Conservation (phyloP, 495 filamentous ascomycete species). For the Aspergillus ellipticus region DNA sequence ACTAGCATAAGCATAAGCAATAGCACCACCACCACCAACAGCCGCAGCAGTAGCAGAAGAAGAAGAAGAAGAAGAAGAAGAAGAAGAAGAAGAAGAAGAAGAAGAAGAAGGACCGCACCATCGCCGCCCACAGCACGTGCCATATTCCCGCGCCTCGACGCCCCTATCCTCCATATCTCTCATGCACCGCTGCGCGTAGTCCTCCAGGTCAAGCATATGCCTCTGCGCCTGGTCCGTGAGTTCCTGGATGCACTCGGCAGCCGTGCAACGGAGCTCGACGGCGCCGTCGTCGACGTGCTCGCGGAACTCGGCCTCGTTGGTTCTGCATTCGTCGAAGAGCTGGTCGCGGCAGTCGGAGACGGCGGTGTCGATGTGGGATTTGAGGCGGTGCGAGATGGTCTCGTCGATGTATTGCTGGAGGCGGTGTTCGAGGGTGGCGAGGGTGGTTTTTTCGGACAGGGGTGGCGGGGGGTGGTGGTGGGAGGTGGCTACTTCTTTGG, state of each 20-base stretch:
- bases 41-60: too few species aligned
- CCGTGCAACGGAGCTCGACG: constrained; percentile 15
- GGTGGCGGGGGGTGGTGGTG: too few species aligned
- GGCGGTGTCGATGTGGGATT: constrained; percentile 12
- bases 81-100: too few species aligned
- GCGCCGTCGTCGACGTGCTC: constrained; percentile 19
- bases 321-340: constrained; percentile 15
- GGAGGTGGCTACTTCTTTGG: constrained; percentile 13
- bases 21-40: too few species aligned
- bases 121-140: too few species aligned
- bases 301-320: constrained; percentile 14
- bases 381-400: constrained; percentile 15
- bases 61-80: too few species aligned
- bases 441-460: constrained; percentile 8
- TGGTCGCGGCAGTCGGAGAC: constrained; percentile 16
- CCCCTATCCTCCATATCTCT: constrained; percentile 11
- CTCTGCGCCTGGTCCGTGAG: constrained; percentile 8
- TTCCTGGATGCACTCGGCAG: constrained; percentile 19
- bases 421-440: constrained; percentile 10
- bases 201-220: constrained; percentile 14
- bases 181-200: constrained; percentile 17
- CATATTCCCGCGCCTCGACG: constrained; percentile 9
- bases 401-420: constrained; percentile 16
- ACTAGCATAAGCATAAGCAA: too few species aligned
- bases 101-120: too few species aligned